Evolutionary conservation across 495 filamentous ascomycete species (phyloP), one percentile per base, ranked within the genome.

Genomic region (Physcia stellaris): DNA sequence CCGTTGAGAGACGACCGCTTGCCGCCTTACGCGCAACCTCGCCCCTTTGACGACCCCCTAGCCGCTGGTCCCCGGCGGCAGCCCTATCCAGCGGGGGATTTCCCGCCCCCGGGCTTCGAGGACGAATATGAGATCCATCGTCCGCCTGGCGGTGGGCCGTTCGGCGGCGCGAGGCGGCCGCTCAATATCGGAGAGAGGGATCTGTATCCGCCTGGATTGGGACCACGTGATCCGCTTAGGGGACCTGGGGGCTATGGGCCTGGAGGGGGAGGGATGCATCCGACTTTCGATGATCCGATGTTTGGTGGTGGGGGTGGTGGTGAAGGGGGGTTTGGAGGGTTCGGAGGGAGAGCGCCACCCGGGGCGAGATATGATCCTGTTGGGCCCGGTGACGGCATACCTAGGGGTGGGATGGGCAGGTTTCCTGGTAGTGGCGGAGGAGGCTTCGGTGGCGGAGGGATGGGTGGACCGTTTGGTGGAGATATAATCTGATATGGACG

Each of bases 251-350:
- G 67, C 12, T 53, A 56, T 26, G 59, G 61, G 2, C 59, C 64
- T 23, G 73, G 74, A 1, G 71, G 70, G 4, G 74, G 78, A 29
- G 90, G 90, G 2, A 96, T 96, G 90, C 83, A 95, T 59, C 90
- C 90, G 0, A 92, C 85, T 0, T 87, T 93, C 49, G 85, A 95
- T 51, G 90, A 96, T 56, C 86, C 84, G 20, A 56, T 95, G 49
- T 95, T 95, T 55, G 72, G 69, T 24, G 84, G 83, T 0, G 53
- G 54, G 9, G 65, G 62, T 13, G 67, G 66, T 7, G 58, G 55
- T 22, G 61, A 61, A 19, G 65, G 3, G 20, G 46, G 46, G 6
- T 36, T 32, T 11, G 29, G 24, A 30, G 12, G 17, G 18, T 28
- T 32, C 22, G 28, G 32, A 42, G 56, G 59, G 12, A 67, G 62